Conservation (phyloP, 805 yeast genomes). For the Candida nanaspora region DNA sequence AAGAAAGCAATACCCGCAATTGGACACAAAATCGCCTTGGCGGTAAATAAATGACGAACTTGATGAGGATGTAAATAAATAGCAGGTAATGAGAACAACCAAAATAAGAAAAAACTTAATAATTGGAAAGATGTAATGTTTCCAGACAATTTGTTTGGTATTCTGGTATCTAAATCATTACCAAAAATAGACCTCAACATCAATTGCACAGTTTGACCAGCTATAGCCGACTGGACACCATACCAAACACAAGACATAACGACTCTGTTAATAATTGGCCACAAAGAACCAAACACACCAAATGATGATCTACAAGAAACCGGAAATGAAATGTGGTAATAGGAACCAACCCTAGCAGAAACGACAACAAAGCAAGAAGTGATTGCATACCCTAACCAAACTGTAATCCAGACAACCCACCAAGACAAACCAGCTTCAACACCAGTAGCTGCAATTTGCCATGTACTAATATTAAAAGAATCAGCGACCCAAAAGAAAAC, state of each 20-base stretch:
- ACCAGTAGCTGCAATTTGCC: constrained; percentile 89
- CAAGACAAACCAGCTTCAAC: constrained; percentile 69
- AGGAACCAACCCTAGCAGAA: constrained; percentile 74
- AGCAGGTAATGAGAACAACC: constrained; percentile 74
- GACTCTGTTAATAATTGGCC: constrained; percentile 86
- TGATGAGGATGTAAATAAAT: constrained; percentile 77
- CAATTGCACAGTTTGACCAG: constrained; percentile 73
- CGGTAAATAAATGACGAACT: constrained; percentile 76
- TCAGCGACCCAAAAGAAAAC: constrained; percentile 85
- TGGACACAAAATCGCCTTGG: constrained; percentile 73
- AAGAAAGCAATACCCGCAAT: constrained; percentile 78
- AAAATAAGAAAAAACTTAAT: constrained; percentile 72
- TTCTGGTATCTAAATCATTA: constrained; percentile 48
- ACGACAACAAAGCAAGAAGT: constrained; percentile 63
- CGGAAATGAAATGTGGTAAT: constrained; percentile 80
- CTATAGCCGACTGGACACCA: constrained; percentile 79
- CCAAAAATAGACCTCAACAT: constrained; percentile 78
- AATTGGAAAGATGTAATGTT: constrained; percentile 65
- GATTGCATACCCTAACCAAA: constrained; percentile 75
- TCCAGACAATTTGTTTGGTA: constrained; percentile 48
- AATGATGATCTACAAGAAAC: constrained; percentile 75
- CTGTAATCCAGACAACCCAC: constrained; percentile 91
- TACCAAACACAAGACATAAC: constrained; percentile 79
- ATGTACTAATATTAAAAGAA: constrained; percentile 82
- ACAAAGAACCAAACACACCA: constrained; percentile 79